Evolutionary conservation across 148 eudicot species (phyloP).

Genomic region (Pouteria glomerata): DNA sequence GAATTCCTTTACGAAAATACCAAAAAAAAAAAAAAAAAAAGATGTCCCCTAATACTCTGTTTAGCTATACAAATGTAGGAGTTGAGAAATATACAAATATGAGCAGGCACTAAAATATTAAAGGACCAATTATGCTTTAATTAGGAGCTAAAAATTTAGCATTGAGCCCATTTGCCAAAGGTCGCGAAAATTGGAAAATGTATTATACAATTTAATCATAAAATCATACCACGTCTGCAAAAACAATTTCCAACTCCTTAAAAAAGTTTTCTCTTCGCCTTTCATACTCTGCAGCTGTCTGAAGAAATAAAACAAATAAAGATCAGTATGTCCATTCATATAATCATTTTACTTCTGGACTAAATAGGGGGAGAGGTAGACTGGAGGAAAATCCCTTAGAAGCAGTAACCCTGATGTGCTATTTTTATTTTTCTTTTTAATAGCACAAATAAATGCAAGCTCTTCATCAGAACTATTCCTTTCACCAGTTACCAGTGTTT

Average conservation of each 20-base stretch:
- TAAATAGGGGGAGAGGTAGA: background rate
- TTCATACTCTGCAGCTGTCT: conserved; percentile 85
- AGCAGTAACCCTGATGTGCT: background rate
- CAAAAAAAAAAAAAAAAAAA: no score
- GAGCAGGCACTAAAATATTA: background rate
- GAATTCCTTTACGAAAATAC: no score
- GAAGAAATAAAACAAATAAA: conserved; percentile 15
- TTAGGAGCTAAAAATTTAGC: background rate
- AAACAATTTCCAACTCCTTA: conserved; percentile 76
- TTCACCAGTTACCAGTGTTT: background rate
- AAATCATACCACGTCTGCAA: conserved; percentile 81
- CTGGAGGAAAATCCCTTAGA: background rate
- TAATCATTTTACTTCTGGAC: background rate
- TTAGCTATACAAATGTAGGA: background rate
- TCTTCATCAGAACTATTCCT: background rate
- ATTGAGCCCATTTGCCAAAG: background rate
- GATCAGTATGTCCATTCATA: conserved; percentile 2
- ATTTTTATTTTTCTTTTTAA: background rate
- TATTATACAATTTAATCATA: background rate
- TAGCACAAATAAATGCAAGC: background rate
- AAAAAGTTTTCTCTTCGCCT: conserved; percentile 79
- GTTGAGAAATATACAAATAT: background rate
- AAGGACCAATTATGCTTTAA: background rate
- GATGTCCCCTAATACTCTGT: background rate
- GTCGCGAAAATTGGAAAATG: background rate